Evolutionary conservation across 2,329 filamentous ascomycete genomes (phyloP), one percentile per base, ranked within the genome.

Genomic region (Paramyrothecium roridum): DNA sequence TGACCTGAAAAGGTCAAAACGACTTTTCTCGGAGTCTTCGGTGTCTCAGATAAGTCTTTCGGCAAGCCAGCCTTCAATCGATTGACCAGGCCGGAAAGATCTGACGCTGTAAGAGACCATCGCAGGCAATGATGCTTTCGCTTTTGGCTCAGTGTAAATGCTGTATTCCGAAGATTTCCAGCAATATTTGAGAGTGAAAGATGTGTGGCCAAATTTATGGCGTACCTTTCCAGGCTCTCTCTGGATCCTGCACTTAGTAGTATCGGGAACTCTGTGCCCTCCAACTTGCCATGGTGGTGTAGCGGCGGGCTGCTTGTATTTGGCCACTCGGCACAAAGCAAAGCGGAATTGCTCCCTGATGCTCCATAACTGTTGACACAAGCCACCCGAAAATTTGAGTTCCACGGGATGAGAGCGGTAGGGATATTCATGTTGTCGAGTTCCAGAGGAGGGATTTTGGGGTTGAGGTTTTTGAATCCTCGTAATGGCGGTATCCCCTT

Each of bases 341-440:
- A 21, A 17, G 69, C 63, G 3, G 67, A 63, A 47, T 74, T 74
- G 37, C 63, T 67, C 1, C 72, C 72, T 7, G 70, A 62, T 2
- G 72, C 72, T 8, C 72, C 72, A 40, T 72, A 74, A 47, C 64
- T 73, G 55, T 71, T 75, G 23, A 75, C 57, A 3, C 63, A 57
- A 3, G 70, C 70, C 3, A 63, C 52, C 1, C 61, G 65, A 1
- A 52, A 46, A 12, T 13, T 33, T 1, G 53, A 52, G 8, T 61
- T 33, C 67, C 65, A 74, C 33, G 54, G 43, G 2, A 20, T 8
- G 7, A 56, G 6, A 19, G 37, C 22, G 0, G 23, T 53, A 3
- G 57, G 37, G 26, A 66, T 57, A 2, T n/a, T 47, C 33, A 65
- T 56, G 2, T 56, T 56, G 8, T 59, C 59, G 1, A 54, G 22